Evolutionary conservation across 169 alveolate species (phyloP).

Genomic region (Eimeria acervulina): DNA sequence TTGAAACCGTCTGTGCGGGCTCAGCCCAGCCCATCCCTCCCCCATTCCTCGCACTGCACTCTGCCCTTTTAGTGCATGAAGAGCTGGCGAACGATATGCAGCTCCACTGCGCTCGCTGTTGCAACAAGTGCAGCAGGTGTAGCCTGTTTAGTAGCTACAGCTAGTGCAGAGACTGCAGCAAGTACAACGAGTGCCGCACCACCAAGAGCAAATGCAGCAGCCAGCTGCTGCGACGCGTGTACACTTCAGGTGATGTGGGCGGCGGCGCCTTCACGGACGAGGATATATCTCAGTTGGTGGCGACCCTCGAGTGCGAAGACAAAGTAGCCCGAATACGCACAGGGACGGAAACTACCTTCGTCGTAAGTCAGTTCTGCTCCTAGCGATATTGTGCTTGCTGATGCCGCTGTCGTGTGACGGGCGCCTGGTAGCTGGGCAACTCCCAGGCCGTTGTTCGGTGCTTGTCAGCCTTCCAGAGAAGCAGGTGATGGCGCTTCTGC

Average conservation of each 20-base stretch:
- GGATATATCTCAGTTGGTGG: constrained; percentile 77
- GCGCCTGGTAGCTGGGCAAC: neutral
- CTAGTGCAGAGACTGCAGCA: neutral
- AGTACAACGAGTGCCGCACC: neutral
- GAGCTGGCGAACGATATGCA: neutral
- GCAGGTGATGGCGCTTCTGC: neutral
- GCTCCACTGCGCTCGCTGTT: neutral
- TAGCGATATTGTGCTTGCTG: neutral
- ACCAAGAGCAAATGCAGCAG: neutral
- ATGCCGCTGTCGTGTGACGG: neutral
- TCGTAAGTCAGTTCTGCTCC: constrained; percentile 31
- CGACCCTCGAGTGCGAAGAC: constrained; percentile 81
- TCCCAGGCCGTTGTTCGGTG: neutral
- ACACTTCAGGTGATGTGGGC: constrained; percentile 65
- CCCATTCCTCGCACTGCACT: neutral
- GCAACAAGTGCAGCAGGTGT: neutral
- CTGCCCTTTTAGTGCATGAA: neutral
- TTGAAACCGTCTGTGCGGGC: neutral
- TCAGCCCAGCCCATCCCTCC: too few species aligned
- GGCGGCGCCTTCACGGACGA: constrained; percentile 81
- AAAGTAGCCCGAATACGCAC: constrained; percentile 73
- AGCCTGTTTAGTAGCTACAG: neutral
- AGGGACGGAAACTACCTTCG: constrained; percentile 27
- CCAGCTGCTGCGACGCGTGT: neutral
- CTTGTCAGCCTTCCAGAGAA: neutral